Conservation (phyloP, 352 stramenopile species). For the Peronospora destructor region DNA sequence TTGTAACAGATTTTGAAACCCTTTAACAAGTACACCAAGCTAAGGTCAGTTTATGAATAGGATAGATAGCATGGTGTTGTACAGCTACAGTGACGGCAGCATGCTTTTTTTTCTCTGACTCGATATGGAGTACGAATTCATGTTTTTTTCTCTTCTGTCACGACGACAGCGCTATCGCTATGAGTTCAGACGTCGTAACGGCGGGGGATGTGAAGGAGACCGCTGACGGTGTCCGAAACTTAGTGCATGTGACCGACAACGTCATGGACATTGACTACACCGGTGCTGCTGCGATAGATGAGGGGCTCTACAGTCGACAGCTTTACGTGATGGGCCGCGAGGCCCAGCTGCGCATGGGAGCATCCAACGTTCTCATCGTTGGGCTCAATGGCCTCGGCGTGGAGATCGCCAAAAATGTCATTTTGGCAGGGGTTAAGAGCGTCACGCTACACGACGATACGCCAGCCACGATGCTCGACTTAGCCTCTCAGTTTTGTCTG, state of each 20-base stretch:
- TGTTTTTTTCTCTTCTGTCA: conserved; percentile 12
- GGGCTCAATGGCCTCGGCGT: conserved; percentile 93
- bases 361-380: conserved; percentile 92
- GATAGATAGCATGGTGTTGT: background rate
- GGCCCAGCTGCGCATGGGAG: conserved; percentile 95
- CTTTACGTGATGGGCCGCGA: conserved; percentile 99
- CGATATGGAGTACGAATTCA: conserved; percentile 5
- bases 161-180: conserved; percentile 16
- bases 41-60: conserved; percentile 6
- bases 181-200: conserved; percentile 62
- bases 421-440: conserved; percentile 92
- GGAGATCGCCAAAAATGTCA: conserved; percentile 98
- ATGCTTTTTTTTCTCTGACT: background rate
- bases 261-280: conserved; percentile 60
- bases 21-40: background rate
- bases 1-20: background rate
- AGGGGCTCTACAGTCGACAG: conserved; percentile 90
- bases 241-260: conserved; percentile 64
- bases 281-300: conserved; percentile 52
- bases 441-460: conserved; percentile 93
- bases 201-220: conserved; percentile 64
- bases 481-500: conserved; percentile 96
- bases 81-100: background rate
- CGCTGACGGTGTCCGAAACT: conserved; percentile 62
- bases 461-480: conserved; percentile 75